These are phyloP conservation scores for Borovskyia barvae DNA, from an alignment of 208 protist species.

Conservation along the genomic window DNA sequence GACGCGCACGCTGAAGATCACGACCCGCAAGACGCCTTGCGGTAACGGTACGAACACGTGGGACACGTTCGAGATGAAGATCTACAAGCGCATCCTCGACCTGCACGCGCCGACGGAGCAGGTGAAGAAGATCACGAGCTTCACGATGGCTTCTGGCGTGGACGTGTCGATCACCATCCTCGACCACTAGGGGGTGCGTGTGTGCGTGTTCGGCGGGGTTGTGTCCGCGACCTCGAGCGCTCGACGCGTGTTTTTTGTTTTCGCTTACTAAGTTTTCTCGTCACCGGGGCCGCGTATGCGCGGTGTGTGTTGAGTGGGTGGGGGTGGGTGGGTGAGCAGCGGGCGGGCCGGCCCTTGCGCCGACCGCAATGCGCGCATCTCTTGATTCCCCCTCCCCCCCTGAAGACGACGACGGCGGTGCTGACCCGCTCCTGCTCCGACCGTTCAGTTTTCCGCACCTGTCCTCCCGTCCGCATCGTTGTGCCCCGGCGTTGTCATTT, in stretches of 20 bases:
- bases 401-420: not conserved
- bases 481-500: constrained; percentile 29
- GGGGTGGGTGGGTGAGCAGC: not conserved
- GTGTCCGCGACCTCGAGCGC: not conserved
- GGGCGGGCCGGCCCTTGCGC: not conserved
- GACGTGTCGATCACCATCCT: constrained; percentile 87
- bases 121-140: constrained; percentile 92
- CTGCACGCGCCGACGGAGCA: constrained; percentile 89
- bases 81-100: constrained; percentile 99
- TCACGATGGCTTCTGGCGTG: constrained; percentile 87
- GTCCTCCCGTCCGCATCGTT: not conserved
- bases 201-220: not conserved
- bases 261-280: not conserved
- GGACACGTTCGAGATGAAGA: constrained; percentile 99
- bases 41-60: constrained; percentile 99
- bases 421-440: constrained; percentile 2
- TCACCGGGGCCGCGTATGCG: not conserved
- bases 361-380: not conserved
- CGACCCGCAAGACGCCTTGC: constrained; percentile 99
- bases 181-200: constrained; percentile 26
- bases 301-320: not conserved
- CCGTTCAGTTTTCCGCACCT: not conserved
- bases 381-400: not conserved
- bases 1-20: constrained; percentile 97
- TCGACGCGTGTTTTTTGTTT: not conserved